Evolutionary conservation across 2,329 filamentous ascomycete species (phyloP).

Genomic region (Pyrenophora tritici-repentis): DNA sequence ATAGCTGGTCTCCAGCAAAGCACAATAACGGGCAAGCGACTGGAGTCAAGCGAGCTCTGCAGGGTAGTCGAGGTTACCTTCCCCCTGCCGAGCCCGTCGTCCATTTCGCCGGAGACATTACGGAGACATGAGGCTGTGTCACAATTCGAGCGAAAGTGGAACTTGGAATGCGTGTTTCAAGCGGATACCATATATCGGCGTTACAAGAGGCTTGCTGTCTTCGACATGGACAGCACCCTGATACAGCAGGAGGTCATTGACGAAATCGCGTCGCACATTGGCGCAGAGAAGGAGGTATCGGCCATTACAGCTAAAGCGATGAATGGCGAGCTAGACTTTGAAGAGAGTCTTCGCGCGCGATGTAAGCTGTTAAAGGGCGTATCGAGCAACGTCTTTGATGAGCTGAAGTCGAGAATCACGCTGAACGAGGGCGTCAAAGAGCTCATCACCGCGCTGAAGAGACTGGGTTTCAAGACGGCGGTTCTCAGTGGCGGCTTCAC

Average conservation of each 20-base stretch:
- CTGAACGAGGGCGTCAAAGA: constrained; percentile 81
- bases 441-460: constrained; percentile 74
- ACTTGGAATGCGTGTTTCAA: constrained; percentile 82
- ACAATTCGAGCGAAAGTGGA: constrained; percentile 87
- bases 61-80: constrained; percentile 70
- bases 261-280: constrained; percentile 83
- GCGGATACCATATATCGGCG: constrained; percentile 73
- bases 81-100: constrained; percentile 58
- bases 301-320: constrained; percentile 92
- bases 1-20: constrained; percentile 56
- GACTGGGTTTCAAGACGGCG: constrained; percentile 82
- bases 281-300: constrained; percentile 80
- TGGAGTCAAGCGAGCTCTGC: constrained; percentile 65
- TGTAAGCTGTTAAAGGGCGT: constrained; percentile 82
- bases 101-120: constrained; percentile 66
- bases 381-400: constrained; percentile 75
- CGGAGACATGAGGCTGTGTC: constrained; percentile 79
- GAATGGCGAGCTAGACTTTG: constrained; percentile 94
- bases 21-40: constrained; percentile 55
- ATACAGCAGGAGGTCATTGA: constrained; percentile 99
- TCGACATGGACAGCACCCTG: constrained; percentile 98
- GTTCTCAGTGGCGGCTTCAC: constrained; percentile 93
- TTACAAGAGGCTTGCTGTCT: constrained; percentile 86
- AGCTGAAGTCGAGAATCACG: constrained; percentile 74
- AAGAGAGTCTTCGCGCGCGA: constrained; percentile 78